Conservation (phyloP, 2,329 filamentous ascomycete species). For the Colletotrichum lini region DNA sequence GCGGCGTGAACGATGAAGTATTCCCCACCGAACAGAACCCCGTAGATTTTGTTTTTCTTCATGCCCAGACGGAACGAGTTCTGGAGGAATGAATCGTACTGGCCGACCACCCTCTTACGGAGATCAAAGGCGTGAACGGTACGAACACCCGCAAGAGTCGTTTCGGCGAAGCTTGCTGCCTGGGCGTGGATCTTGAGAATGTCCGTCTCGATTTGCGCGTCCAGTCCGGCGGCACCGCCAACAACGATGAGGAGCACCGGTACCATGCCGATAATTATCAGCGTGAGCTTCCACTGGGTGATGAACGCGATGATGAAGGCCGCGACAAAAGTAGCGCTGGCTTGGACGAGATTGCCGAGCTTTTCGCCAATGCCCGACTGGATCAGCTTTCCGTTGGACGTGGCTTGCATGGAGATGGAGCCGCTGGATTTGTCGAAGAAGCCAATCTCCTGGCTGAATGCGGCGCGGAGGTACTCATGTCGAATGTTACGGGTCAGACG, state of each 20-base stretch:
- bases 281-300: conserved; percentile 31
- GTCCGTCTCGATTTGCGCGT: conserved; percentile 42
- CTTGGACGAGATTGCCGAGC: conserved; percentile 20
- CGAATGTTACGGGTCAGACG: conserved; percentile 58
- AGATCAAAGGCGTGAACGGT: conserved; percentile 41
- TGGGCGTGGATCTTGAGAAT: conserved; percentile 47
- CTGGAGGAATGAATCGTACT: conserved; percentile 24
- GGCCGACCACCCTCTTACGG: conserved; percentile 23
- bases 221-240: not conserved
- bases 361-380: conserved; percentile 30
- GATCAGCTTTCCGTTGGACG: conserved; percentile 30
- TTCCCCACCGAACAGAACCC: conserved; percentile 53
- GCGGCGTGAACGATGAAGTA: conserved; percentile 55
- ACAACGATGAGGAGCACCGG: conserved; percentile 9
- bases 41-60: conserved; percentile 48
- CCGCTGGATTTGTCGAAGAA: conserved; percentile 54
- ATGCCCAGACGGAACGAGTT: conserved; percentile 46
- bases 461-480: conserved; percentile 59
- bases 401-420: conserved; percentile 31
- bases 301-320: conserved; percentile 34
- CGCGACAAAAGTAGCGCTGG: conserved; percentile 19
- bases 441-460: conserved; percentile 58
- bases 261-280: conserved; percentile 20
- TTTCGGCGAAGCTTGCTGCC: conserved; percentile 48
- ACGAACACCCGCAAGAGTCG: conserved; percentile 40